These are phyloP conservation scores for Erythrobasidium hasegawianum DNA, from an alignment of 1,284 basidiomycete genomes.

Conservation along the genomic window DNA sequence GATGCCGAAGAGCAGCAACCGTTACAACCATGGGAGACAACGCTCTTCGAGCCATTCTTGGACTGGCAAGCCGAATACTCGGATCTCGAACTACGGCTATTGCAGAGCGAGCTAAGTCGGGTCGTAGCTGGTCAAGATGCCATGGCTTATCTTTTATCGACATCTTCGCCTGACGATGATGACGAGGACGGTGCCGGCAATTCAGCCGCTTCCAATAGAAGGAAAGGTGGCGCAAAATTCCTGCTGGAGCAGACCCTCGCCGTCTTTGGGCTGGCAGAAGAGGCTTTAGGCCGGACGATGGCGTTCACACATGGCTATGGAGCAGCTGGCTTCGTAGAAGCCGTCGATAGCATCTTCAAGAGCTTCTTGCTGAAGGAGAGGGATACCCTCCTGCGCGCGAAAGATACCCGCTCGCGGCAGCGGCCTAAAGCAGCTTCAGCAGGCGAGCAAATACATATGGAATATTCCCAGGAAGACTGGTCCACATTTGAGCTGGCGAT, in stretches of 20 bases:
- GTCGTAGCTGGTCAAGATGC: constrained; percentile 22
- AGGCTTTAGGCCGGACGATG: constrained; percentile 67
- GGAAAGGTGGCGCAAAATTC: constrained; percentile 15
- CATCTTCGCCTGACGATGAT: constrained; percentile 30
- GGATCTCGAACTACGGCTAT: constrained; percentile 57
- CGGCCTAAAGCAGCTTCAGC: constrained; percentile 49
- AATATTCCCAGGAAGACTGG: constrained; percentile 85
- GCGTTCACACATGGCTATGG: constrained; percentile 85
- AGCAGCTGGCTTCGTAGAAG: constrained; percentile 63
- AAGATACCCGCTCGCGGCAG: constrained; percentile 11
- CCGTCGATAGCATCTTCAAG: constrained; percentile 68
- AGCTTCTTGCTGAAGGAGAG: constrained; percentile 46
- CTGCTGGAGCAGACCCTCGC: constrained; percentile 59
- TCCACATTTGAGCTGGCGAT: constrained; percentile 72
- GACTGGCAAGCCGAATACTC: constrained; percentile 81
- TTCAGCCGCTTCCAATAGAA: neutral
- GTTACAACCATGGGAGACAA: constrained; percentile 68
- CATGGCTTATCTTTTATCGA: constrained; percentile 14
- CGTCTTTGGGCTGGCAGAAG: constrained; percentile 71
- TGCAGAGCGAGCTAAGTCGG: constrained; percentile 9
- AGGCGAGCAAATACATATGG: constrained; percentile 62
- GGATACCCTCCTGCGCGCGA: constrained; percentile 21
- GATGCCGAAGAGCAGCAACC: constrained; percentile 26
- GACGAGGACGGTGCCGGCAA: constrained; percentile 60
- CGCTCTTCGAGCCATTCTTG: constrained; percentile 84